Evolutionary conservation across 345 rosid species (phyloP), one percentile per base, ranked within the genome.

Genomic region (Cardiospermum halicacabum): DNA sequence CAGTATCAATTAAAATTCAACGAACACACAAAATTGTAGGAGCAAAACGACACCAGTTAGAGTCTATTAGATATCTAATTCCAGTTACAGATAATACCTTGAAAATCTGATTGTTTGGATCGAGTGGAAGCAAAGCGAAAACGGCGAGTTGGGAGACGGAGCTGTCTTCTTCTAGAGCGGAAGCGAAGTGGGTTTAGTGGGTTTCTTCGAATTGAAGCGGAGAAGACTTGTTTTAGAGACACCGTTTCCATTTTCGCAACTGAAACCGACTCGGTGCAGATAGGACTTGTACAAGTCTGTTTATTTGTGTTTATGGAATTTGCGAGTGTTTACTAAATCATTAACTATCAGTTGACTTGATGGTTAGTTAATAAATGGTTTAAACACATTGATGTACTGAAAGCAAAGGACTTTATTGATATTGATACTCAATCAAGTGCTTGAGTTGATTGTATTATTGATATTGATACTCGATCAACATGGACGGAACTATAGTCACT

Each of bases 71-170:
- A 43, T 3, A 16, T 15, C 5, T 0, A 10, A 4, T 43, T 43
- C n/a, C n/a, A 5, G 12, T 18, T 4, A 12, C 16, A 21, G 10
- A 5, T 22, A 10, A 21, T 73, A 82, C 87, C 87, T 80, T 77
- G 79, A 56, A 72, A 79, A 65, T 77, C 80, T 53, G 78, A 75
- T 68, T 75, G 65, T 58, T 77, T 82, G 7, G 71, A 75, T 57
- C 62, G 69, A 62, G 67, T 53, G 34, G 45, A 58, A 64, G 73
- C 40, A 48, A 53, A 70, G 36, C 50, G 77, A 55, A 54, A 70
- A n/a, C 50, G 70, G 64, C 36, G 45, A 53, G 48, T 51, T 63
- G 57, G 74, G 37, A 16, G 51, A 2, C 60, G 69, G 63, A 62
- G 47, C 5, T 40, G 58, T 60, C 57, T 69, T 21, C 79, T 56